Evolutionary conservation across 1,284 basidiomycete genomes (phyloP).

Genomic region (Bjerkandera adusta): DNA sequence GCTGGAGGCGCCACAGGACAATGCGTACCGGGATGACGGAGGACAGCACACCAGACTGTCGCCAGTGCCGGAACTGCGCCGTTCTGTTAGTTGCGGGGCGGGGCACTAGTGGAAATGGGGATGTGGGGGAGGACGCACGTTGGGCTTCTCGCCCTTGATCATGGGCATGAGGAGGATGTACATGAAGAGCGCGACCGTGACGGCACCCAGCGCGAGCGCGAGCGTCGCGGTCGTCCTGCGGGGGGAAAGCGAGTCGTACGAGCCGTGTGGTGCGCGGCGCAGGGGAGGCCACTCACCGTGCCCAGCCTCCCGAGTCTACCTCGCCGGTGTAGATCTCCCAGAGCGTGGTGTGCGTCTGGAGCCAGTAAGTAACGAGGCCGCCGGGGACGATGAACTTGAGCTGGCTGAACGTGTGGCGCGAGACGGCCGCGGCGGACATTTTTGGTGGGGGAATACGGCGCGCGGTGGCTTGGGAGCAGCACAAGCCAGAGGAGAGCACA

Average conservation of each 20-base stretch:
- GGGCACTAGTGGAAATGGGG: not conserved
- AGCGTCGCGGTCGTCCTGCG: slow-evolving; percentile 48
- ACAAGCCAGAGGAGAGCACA: no score
- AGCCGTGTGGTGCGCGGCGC: not conserved
- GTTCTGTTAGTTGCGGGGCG: not conserved
- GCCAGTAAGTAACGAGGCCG: slow-evolving; percentile 54
- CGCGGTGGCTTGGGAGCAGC: no score
- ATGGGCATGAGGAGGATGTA: slow-evolving; percentile 66
- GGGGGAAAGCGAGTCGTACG: not conserved
- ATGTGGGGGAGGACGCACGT: slow-evolving; percentile 45
- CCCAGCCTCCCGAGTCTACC: slow-evolving; percentile 41
- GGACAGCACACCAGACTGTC: slow-evolving; percentile 50
- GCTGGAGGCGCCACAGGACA: no score
- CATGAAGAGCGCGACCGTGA: slow-evolving; percentile 66
- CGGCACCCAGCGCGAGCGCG: slow-evolving; percentile 48
- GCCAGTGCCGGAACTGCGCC: slow-evolving; percentile 30
- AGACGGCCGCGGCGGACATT: slow-evolving; percentile 22
- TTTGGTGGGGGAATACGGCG: not conserved
- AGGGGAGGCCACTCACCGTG: slow-evolving; percentile 40
- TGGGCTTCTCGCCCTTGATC: slow-evolving; percentile 60
- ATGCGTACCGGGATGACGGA: slow-evolving; percentile 48
- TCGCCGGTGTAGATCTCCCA: slow-evolving; percentile 36
- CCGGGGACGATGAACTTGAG: slow-evolving; percentile 74
- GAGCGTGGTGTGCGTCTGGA: slow-evolving; percentile 53
- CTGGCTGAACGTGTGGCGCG: slow-evolving; percentile 57